phyloP scores from a whole-genome alignment of 73 alveolate species.

The Tetrahymena elliotti region DNA sequence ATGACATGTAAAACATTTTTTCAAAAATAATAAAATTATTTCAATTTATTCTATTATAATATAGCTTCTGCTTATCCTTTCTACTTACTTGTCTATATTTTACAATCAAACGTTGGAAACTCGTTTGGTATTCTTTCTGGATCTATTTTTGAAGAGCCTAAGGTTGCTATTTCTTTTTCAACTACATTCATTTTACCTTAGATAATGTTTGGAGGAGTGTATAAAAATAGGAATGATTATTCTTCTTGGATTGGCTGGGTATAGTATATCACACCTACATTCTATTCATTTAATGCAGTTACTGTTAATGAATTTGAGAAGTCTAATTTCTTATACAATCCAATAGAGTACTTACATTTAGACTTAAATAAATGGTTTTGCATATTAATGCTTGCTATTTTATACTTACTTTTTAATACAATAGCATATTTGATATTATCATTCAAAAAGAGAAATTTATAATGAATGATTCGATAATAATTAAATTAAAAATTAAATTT shows the following conservation, averaged over 20 bases:
- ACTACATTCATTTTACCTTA: neutral
- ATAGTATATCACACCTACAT: neutral
- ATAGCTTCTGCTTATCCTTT: neutral
- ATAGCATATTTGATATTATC: neutral
- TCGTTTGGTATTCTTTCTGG: neutral
- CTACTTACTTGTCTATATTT: neutral
- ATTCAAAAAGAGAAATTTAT: neutral
- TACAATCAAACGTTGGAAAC: neutral
- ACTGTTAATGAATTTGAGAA: neutral
- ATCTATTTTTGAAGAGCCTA: neutral
- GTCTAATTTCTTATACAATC: neutral
- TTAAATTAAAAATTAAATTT: too few relatives aligned
- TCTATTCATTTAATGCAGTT: neutral
- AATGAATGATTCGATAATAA: too few relatives aligned
- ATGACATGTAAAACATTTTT: neutral
- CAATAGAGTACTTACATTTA: neutral
- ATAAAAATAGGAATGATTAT: neutral
- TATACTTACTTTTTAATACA: neutral
- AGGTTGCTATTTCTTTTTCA: neutral
- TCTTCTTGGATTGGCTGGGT: neutral
- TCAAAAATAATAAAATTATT: too few relatives aligned
- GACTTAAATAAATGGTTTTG: neutral
- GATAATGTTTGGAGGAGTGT: neutral
- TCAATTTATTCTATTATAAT: too few relatives aligned
- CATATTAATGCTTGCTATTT: neutral